Conservation (phyloP, 1,284 basidiomycete genomes). For the Trichosporon ovoides region DNA sequence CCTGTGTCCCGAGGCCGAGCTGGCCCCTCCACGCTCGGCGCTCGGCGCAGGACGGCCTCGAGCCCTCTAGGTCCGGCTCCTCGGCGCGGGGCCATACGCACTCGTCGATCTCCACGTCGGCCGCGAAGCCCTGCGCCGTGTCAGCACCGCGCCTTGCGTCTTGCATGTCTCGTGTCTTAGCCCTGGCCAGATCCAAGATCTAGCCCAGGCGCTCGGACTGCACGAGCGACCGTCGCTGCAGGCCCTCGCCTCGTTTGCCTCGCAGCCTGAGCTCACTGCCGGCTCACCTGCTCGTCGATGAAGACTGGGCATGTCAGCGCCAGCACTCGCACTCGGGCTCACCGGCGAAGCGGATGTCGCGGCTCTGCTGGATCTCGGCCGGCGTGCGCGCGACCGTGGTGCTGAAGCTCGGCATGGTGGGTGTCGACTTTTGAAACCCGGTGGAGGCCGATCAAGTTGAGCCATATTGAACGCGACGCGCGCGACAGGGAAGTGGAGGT, state of each 20-base stretch:
- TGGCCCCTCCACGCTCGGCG: too few species aligned
- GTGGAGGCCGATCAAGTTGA: not conserved
- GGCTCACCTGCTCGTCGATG: slow-evolving; percentile 42
- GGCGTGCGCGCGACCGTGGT: slow-evolving; percentile 31
- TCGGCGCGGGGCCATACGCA: slow-evolving; percentile 16
- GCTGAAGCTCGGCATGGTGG: slow-evolving; percentile 18
- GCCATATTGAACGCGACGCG: too few species aligned
- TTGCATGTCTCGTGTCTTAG: not conserved
- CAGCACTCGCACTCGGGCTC: slow-evolving; percentile 9
- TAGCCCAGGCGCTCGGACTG: too few species aligned
- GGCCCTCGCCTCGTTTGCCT: too few species aligned
- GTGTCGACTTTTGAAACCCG: not conserved
- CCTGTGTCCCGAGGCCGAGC: too few species aligned
- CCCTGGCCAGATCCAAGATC: too few species aligned
- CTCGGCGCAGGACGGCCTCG: too few species aligned
- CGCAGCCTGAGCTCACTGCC: too few species aligned
- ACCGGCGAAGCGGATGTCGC: slow-evolving; percentile 45
- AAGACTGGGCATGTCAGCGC: slow-evolving; percentile 34
- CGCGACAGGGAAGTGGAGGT: not conserved
- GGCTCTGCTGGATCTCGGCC: slow-evolving; percentile 40
- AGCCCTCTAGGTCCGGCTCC: too few species aligned
- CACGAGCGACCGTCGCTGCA: too few species aligned
- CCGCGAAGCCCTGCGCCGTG: slow-evolving; percentile 29
- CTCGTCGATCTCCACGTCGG: slow-evolving; percentile 43
- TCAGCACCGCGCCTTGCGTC: too few species aligned